Evolutionary conservation across 2,329 filamentous ascomycete genomes (phyloP).

Genomic region (Neonectria ditissima): DNA sequence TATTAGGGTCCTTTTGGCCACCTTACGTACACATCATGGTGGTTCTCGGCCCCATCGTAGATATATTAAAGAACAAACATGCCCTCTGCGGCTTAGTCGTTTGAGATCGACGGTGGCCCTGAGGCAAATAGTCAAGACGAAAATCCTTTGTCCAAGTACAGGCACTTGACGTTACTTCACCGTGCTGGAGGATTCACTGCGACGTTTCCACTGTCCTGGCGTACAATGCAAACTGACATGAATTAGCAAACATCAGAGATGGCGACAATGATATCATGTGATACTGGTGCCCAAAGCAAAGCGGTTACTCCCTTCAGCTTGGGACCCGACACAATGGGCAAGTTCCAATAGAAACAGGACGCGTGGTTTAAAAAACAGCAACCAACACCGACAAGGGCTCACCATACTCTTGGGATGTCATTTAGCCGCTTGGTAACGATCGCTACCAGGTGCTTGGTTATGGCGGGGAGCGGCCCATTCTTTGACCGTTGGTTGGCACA

Average conservation of each 20-base stretch:
- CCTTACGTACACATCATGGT: slow-evolving; percentile 16
- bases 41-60: slow-evolving; percentile 31
- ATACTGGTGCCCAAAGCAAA: slow-evolving; percentile 1
- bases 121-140: slow-evolving; percentile 5
- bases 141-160: slow-evolving; percentile 3
- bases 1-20: slow-evolving; percentile 30
- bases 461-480: not conserved
- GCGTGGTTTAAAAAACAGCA: not conserved
- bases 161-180: not conserved
- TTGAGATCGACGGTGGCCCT: slow-evolving; percentile 17
- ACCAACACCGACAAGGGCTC: slow-evolving; percentile 12
- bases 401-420: slow-evolving; percentile 12
- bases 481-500: slow-evolving; percentile 17
- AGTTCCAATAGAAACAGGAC: not conserved
- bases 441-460: slow-evolving; percentile 2
- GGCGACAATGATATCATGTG: not conserved
- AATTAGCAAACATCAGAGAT: not conserved
- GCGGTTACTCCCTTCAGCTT: not conserved
- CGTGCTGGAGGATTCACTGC: not conserved
- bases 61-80: slow-evolving; percentile 35
- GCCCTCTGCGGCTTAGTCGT: not conserved
- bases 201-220: not conserved
- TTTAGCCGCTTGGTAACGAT: slow-evolving; percentile 21
- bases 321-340: not conserved
- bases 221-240: not conserved